Percentiles rank a stretch among this genome's conserved stretches.
Conservation (phyloP, 2,329 filamentous ascomycete genomes). For the Diaporthe helianthi region DNA sequence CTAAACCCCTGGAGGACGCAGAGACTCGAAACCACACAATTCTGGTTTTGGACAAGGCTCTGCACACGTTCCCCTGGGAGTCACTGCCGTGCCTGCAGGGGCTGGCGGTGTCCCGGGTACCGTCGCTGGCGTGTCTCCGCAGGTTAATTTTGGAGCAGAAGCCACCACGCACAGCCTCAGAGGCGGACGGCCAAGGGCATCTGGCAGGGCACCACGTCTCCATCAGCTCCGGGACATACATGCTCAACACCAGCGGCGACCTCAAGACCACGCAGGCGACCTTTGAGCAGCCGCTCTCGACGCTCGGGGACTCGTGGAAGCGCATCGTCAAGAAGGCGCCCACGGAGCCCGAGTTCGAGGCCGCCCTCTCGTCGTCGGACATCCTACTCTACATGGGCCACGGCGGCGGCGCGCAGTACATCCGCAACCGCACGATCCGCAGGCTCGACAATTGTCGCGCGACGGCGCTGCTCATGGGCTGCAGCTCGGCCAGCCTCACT, state of each 20-base stretch:
- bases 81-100: constrained; percentile 85
- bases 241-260: constrained; percentile 90
- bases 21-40: constrained; percentile 72
- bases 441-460: constrained; percentile 77
- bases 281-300: constrained; percentile 70
- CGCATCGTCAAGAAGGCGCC: constrained; percentile 74
- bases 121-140: constrained; percentile 82
- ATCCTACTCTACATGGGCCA: constrained; percentile 95
- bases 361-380: constrained; percentile 69
- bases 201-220: constrained; percentile 63
- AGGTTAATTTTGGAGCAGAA: constrained; percentile 71
- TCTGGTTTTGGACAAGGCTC: constrained; percentile 86
- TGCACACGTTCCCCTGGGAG: constrained; percentile 96
- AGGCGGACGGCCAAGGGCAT: constrained; percentile 37
- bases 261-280: constrained; percentile 79
- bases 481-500: constrained; percentile 81
- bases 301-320: constrained; percentile 74
- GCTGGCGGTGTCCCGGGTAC: constrained; percentile 83
- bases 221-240: constrained; percentile 69
- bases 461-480: constrained; percentile 90
- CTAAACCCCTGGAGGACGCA: constrained; percentile 41
- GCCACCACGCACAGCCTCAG: constrained; percentile 20
- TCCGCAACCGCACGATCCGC: constrained; percentile 83
- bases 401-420: constrained; percentile 93
- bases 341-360: constrained; percentile 78